Evolutionary conservation across 139 green algal genomes (phyloP).

Genomic region (Closterium sp.): DNA sequence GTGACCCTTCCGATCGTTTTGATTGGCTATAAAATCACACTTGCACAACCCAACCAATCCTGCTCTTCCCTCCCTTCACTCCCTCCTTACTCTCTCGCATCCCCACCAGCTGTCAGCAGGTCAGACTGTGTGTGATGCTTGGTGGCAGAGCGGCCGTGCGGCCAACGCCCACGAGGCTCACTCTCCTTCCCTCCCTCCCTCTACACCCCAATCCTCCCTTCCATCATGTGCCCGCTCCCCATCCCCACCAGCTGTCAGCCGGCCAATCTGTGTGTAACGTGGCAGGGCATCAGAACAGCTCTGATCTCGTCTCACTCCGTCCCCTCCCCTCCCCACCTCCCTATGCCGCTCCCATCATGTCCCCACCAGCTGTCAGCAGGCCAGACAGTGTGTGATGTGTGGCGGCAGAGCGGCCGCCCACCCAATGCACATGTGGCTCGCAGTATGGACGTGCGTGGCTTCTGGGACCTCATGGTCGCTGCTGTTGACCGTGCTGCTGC

Average conservation of each 20-base stretch:
- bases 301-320: not conserved
- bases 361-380: constrained; percentile 18
- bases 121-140: not conserved
- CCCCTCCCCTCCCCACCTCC: not conserved
- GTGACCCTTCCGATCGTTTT: too few relatives aligned
- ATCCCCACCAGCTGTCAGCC: not conserved
- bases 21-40: too few relatives aligned
- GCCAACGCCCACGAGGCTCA: too few relatives aligned
- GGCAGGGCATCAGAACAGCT: not conserved
- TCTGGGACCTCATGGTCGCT: constrained; percentile 20
- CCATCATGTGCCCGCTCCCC: not conserved
- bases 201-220: not conserved
- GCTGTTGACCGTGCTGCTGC: not conserved
- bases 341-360: not conserved
- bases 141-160: too few relatives aligned
- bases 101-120: not conserved
- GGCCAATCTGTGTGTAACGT: not conserved
- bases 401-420: constrained; percentile 14
- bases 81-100: not conserved
- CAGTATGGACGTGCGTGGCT: constrained; percentile 25
- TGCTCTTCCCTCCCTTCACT: not conserved
- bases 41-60: not conserved
- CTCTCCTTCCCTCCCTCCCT: too few relatives aligned
- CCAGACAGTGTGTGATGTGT: constrained; percentile 36
- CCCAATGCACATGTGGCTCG: constrained; percentile 21